Percentiles rank a stretch among this genome's conserved stretches.
Conservation (phyloP, 1,139 yeast species). For the Yarrowia galli region DNA sequence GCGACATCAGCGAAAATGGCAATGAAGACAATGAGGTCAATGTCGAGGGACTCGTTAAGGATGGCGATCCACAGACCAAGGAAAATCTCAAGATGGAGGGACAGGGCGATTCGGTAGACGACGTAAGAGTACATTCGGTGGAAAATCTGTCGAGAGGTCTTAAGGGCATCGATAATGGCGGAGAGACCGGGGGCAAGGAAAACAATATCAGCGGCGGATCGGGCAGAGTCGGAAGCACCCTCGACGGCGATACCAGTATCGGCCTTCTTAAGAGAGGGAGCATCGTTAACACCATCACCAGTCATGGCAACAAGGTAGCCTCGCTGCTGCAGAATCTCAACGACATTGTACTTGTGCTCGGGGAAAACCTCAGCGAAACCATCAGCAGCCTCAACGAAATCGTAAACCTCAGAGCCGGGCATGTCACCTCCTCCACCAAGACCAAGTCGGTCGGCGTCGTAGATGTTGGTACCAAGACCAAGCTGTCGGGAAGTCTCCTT, state of each 20-base stretch:
- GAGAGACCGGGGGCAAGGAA: constrained; percentile 82
- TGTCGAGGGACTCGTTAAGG: constrained; percentile 68
- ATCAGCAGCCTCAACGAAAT: constrained; percentile 79
- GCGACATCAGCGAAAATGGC: constrained; percentile 82
- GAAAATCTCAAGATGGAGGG: constrained; percentile 75
- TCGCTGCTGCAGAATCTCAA: constrained; percentile 76
- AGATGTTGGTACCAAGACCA: constrained; percentile 74
- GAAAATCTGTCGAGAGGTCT: constrained; percentile 82
- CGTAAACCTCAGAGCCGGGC: constrained; percentile 78
- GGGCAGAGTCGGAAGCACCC: constrained; percentile 83
- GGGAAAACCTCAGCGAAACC: constrained; percentile 87
- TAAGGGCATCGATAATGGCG: constrained; percentile 77
- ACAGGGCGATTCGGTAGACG: constrained; percentile 80
- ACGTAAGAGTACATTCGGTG: constrained; percentile 83
- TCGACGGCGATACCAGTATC: constrained; percentile 84
- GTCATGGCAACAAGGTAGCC: constrained; percentile 84
- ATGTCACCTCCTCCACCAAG: constrained; percentile 76
- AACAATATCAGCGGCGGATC: constrained; percentile 81
- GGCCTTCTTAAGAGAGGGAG: constrained; percentile 80
- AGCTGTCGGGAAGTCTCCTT: constrained; percentile 75
- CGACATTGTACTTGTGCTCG: constrained; percentile 81
- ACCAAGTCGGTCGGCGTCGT: constrained; percentile 75
- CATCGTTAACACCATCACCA: constrained; percentile 84
- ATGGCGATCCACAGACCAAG: constrained; percentile 78
- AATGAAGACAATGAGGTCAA: constrained; percentile 74